A percentile compares a stretch with the other conserved stretches of the same genome.
phyloP scores from a whole-genome alignment of 2,329 filamentous ascomycete genomes.

The Colletotrichum nymphaeae region DNA sequence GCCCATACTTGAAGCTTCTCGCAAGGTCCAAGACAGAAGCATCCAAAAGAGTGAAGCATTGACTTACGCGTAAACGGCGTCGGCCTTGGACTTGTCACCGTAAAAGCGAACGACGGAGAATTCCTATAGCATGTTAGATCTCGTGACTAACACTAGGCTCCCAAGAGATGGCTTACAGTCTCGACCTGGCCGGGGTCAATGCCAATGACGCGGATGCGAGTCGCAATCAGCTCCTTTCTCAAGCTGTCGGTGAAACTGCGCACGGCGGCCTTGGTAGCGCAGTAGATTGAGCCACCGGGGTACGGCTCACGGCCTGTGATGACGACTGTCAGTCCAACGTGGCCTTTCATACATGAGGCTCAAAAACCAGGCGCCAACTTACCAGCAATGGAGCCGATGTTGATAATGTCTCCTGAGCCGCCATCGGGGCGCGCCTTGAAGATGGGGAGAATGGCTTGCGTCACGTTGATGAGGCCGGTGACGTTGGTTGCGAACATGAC shows the following conservation, averaged over 20 bases:
- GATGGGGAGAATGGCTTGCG: slow-evolving; percentile 86
- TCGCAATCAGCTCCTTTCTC: slow-evolving; percentile 84
- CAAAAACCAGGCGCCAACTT: background rate
- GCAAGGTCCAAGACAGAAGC: background rate
- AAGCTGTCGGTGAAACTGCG: slow-evolving; percentile 85
- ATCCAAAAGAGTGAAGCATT: background rate
- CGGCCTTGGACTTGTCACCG: slow-evolving; percentile 89
- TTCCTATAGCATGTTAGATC: slow-evolving; percentile 61
- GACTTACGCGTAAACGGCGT: slow-evolving; percentile 85
- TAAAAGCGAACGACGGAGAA: slow-evolving; percentile 91
- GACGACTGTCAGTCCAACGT: background rate
- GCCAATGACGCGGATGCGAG: slow-evolving; percentile 85
- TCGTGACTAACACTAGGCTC: background rate
- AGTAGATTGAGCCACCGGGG: slow-evolving; percentile 89
- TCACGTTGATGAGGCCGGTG: slow-evolving; percentile 95
- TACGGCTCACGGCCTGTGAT: slow-evolving; percentile 79
- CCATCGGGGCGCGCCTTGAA: slow-evolving; percentile 82
- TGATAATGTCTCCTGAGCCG: slow-evolving; percentile 93
- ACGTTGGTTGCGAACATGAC: slow-evolving; percentile 95
- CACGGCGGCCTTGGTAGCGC: slow-evolving; percentile 90
- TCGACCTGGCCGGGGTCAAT: slow-evolving; percentile 94
- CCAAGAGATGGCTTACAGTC: slow-evolving; percentile 66
- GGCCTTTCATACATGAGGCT: background rate
- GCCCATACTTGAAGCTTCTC: slow-evolving; percentile 1
- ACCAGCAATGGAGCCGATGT: slow-evolving; percentile 89